Conservation (phyloP, 306 rosid species). For the Lathyrus tuberosus region DNA sequence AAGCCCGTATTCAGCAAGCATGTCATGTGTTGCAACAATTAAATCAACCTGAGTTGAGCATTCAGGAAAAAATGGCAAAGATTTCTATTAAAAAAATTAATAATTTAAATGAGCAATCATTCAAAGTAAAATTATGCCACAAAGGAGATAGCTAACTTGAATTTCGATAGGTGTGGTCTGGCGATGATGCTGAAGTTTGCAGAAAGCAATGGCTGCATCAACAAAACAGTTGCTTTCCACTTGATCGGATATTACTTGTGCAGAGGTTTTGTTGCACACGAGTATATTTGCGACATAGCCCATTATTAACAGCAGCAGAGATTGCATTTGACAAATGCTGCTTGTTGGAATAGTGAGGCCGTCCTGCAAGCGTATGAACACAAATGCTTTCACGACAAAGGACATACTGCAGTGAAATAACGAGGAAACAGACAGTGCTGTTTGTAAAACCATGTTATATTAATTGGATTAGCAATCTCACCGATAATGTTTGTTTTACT, state of each 20-base stretch:
- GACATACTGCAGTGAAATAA: constrained; percentile 29
- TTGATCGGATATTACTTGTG: constrained; percentile 55
- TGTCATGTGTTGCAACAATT: constrained; percentile 90
- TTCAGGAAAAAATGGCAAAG: constrained; percentile 29
- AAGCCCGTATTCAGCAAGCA: constrained; percentile 93
- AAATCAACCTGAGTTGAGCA: constrained; percentile 75
- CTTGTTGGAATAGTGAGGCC: constrained; percentile 48
- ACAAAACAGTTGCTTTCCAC: constrained; percentile 77
- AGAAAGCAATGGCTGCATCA: constrained; percentile 79
- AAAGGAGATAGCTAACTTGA: constrained; percentile 63
- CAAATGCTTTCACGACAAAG: constrained; percentile 37
- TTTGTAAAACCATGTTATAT: constrained; percentile 27
- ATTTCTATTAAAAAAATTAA: constrained; percentile 21
- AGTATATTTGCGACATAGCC: constrained; percentile 65
- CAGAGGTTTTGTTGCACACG: constrained; percentile 60
- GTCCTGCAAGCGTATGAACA: constrained; percentile 62
- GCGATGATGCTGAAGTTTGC: constrained; percentile 93
- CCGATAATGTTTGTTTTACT: constrained; percentile 25
- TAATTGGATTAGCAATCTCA: constrained; percentile 18
- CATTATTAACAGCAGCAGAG: constrained; percentile 78
- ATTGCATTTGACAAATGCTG: constrained; percentile 75
- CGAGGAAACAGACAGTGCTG: constrained; percentile 35
- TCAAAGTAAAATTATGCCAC: constrained; percentile 34
- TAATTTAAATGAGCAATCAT: constrained; percentile 35
- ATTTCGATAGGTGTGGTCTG: constrained; percentile 60